phyloP scores from a whole-genome alignment of 306 rosid genomes.

The Ormosia emarginata region DNA sequence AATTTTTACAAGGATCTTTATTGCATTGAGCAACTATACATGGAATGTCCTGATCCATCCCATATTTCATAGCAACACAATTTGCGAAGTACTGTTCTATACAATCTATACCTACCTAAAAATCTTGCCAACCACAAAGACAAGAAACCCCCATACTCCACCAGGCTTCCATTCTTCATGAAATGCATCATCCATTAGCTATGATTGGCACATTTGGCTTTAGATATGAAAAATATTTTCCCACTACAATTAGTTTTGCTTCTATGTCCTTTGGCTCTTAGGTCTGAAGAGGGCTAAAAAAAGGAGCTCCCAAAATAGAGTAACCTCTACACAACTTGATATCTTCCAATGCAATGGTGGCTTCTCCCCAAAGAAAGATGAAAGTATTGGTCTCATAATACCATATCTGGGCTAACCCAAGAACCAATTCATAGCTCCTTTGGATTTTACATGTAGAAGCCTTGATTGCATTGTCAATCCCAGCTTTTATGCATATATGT shows the following conservation, averaged over 20 bases:
- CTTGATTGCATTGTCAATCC: conserved; percentile 47
- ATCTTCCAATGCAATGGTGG: conserved; percentile 55
- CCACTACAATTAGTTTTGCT: background rate
- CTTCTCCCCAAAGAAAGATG: conserved; percentile 59
- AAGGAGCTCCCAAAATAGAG: conserved; percentile 35
- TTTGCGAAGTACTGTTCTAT: too few relatives aligned
- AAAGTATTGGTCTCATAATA: conserved; percentile 38
- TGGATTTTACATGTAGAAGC: conserved; percentile 35
- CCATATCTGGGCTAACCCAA: conserved; percentile 40
- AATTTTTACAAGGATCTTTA: too few relatives aligned
- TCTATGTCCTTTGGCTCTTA: background rate
- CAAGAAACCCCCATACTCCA: conserved; percentile 54
- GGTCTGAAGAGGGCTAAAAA: conserved; percentile 12
- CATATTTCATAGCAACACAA: too few relatives aligned
- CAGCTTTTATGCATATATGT: conserved; percentile 32
- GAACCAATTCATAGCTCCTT: conserved; percentile 21
- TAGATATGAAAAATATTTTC: too few relatives aligned
- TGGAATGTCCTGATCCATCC: too few relatives aligned
- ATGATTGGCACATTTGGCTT: too few relatives aligned
- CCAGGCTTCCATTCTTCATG: conserved; percentile 22
- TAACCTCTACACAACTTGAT: conserved; percentile 37
- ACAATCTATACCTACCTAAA: too few relatives aligned
- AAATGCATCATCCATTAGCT: conserved; percentile 47
- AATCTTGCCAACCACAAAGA: conserved; percentile 49
- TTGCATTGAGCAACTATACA: too few relatives aligned